Base-by-base conservation (phyloP, 2,329 filamentous ascomycete species). In the Thyridium curvatum region DNA sequence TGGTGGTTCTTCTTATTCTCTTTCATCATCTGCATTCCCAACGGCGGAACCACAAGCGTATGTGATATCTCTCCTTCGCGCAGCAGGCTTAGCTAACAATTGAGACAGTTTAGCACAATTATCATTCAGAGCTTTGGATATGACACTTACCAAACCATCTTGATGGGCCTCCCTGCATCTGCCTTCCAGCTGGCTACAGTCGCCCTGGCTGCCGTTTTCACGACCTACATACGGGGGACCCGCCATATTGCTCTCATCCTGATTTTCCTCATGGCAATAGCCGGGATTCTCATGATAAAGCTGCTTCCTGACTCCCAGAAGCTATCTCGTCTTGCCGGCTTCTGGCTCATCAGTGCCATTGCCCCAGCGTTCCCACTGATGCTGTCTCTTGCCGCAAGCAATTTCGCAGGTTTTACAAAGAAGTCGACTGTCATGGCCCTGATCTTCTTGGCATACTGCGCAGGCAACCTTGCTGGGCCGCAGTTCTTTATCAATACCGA, bases 391-490 rank as follows among this genome's bases (percentile, higher is more conserved):
- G 68, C 77, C 4, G 70, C 74, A 50, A 64, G 70, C 13, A 78
- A 79, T 50, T 74, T 69, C 46, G 65, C 68, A 12, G 74, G 74
- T 13, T 69, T 75, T 15, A 76, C 74, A 26, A 79, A 79, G 61
- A 79, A 77, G 54, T 74, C 75, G 65, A 76, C 73, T 7, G 69
- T 77, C 40, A 77, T 71, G 2, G 71, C 71, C 0, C 48, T 78
- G 47, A 53, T 78, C 4, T 77, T 79, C 45, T 50, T 77, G 9
- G 68, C 66, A 3, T 79, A 77, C 46, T 78, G 74, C 38, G 55
- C 64, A 1, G 74, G 74, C 2, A 79, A 78, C 42, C 75, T 79
- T 34, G 60, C 63, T 1, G 74, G 74, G 0, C 74, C 75, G 3
- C 73, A 77, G 33, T 66, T 78, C 47, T 79, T 78, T 52, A 61